Evolutionary conservation across 306 rosid species (phyloP).

Genomic region (Trifolium repens): DNA sequence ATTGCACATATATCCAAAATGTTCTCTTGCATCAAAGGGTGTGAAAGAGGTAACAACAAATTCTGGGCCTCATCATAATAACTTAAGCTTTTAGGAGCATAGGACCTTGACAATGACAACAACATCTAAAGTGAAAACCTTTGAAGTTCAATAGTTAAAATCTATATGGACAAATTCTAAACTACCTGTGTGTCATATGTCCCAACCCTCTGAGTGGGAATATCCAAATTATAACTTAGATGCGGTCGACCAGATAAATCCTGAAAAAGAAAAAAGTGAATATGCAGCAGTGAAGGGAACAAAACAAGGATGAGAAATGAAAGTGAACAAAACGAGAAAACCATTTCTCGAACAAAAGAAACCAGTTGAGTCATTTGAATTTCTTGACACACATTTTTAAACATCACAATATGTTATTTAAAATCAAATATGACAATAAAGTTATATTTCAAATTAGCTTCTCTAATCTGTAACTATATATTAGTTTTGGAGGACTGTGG

Average conservation of each 20-base stretch:
- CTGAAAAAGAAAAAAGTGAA: constrained; percentile 40
- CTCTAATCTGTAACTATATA: neutral
- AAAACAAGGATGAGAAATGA: neutral
- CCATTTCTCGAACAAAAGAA: too few relatives aligned
- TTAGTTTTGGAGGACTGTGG: constrained; percentile 2
- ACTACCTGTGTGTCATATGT: constrained; percentile 91
- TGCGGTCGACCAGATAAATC: constrained; percentile 97
- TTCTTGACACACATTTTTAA: neutral
- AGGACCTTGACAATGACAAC: neutral
- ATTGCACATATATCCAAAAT: neutral
- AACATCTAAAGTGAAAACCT: constrained; percentile 16
- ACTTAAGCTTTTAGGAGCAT: neutral
- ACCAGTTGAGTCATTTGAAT: neutral
- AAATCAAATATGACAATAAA: neutral
- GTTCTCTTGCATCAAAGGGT: constrained; percentile 5
- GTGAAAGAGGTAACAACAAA: neutral
- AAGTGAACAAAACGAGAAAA: too few relatives aligned
- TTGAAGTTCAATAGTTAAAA: constrained; percentile 22
- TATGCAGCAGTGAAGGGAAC: neutral
- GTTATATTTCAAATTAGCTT: neutral
- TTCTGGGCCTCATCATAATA: neutral
- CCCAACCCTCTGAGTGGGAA: constrained; percentile 91
- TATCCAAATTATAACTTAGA: constrained; percentile 74
- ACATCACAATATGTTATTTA: neutral
- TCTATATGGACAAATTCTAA: constrained; percentile 26